These are phyloP conservation scores for Ogataea paradorogensis DNA, from an alignment of 805 yeast genomes.

Conservation along the genomic window DNA sequence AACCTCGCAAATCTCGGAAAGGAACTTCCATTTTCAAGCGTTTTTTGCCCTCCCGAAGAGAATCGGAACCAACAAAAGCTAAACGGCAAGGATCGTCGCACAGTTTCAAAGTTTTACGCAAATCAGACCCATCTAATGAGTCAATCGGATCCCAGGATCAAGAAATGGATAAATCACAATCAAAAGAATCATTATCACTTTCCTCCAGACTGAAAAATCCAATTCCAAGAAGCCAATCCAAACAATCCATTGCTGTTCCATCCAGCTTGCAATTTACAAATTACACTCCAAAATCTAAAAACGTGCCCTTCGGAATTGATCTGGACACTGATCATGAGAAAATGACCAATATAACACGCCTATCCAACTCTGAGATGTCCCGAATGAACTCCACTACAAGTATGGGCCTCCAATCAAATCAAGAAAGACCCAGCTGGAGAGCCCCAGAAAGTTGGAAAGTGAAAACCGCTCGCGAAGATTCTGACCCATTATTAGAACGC, in stretches of 20 bases:
- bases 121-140: slow-evolving; percentile 7
- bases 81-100: slow-evolving; percentile 1
- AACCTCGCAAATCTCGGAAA: slow-evolving; percentile 22
- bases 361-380: slow-evolving; percentile 20
- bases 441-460: slow-evolving; percentile 67
- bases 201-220: background rate
- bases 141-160: background rate
- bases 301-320: slow-evolving; percentile 22
- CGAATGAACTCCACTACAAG: slow-evolving; percentile 26
- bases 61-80: slow-evolving; percentile 19
- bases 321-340: slow-evolving; percentile 25
- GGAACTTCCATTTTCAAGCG: slow-evolving; percentile 24
- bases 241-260: slow-evolving; percentile 7
- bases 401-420: slow-evolving; percentile 6
- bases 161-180: background rate
- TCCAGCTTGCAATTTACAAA: slow-evolving; percentile 7
- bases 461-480: slow-evolving; percentile 29
- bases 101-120: slow-evolving; percentile 10
- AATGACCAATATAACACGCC: slow-evolving; percentile 19
- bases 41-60: slow-evolving; percentile 29
- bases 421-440: slow-evolving; percentile 37
- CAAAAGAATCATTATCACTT: background rate
- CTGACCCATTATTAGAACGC: background rate
- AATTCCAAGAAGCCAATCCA: slow-evolving; percentile 1
- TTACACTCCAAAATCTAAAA: background rate